These are phyloP conservation scores for Globisporangium takayamanum DNA, from an alignment of 352 stramenopile genomes.

Conservation along the genomic window DNA sequence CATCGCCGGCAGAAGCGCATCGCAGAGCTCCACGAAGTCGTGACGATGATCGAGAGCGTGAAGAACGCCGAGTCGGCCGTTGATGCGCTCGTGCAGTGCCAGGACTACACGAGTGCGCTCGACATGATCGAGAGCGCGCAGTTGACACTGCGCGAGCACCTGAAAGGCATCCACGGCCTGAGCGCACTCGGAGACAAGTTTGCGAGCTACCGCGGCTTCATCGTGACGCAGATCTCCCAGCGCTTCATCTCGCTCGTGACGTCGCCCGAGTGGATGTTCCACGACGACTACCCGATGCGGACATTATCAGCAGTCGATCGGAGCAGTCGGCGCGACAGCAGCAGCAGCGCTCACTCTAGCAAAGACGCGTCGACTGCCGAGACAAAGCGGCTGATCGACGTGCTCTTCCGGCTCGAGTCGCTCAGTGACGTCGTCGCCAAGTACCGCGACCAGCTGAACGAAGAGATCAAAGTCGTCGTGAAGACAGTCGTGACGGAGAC, in stretches of 20 bases:
- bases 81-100: constrained; percentile 78
- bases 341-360: constrained; percentile 15
- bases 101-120: constrained; percentile 75
- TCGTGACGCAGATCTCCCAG: constrained; percentile 70
- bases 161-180: constrained; percentile 75
- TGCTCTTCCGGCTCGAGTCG: constrained; percentile 72
- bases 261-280: constrained; percentile 77
- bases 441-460: constrained; percentile 76
- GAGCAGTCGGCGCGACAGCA: constrained; percentile 12
- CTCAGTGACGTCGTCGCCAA: constrained; percentile 63
- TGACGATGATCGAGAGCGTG: constrained; percentile 80
- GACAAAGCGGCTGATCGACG: constrained; percentile 49
- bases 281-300: constrained; percentile 33
- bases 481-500: constrained; percentile 88
- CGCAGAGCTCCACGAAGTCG: constrained; percentile 71
- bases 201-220: constrained; percentile 60
- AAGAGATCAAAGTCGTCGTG: constrained; percentile 84
- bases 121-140: constrained; percentile 76
- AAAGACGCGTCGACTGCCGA: constrained; percentile 32
- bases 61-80: constrained; percentile 79
- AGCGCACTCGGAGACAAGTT: constrained; percentile 73
- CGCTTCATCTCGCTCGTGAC: constrained; percentile 77
- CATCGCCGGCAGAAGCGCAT: constrained; percentile 77
- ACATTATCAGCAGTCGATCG: constrained; percentile 11
- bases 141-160: constrained; percentile 51